Base-by-base conservation (phyloP, 768 basidiomycete species). In the Chlorophyllum brunneum region DNA sequence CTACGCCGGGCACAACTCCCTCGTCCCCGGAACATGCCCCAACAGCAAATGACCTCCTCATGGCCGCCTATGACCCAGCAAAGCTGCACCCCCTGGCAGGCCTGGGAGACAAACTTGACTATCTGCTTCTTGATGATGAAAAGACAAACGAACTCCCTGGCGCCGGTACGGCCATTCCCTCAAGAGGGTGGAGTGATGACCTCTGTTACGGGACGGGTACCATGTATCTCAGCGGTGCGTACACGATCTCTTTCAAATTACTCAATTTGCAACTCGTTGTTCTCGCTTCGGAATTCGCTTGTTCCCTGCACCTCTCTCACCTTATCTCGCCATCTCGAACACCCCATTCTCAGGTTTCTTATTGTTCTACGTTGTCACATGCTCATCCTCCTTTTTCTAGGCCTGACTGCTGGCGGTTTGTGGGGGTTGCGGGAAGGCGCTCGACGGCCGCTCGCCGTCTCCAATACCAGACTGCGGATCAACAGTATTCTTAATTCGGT, bases 121-220 rank as follows among this genome's bases (percentile, higher is more conserved):
- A 97, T 73, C 75, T 99, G 48, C 79, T 91, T 60, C 80, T 99
- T 54, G 95, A 98, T 58, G 97, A 99, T 69, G 95, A 95, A 74
- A 95, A 98, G 77, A 85, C 86, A 61, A 92, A 72, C 68, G 84
- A 92, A 49, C 75, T 97, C 56, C 92, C 92, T 65, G 97, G 97
- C 45, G 83, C 90, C 61, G 81, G 78, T 61, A 93, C 90, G 55
- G 94, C 95, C 54, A 82, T 99, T 58, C 94, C 95, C 61, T 90
- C 87, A 67, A 78, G 97, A 75, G 94, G 97, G 57, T 98, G 93
- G 95, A 91, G 92, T 73, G 97, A 99, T 76, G 97, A 99, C 75
- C 74, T 99, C 55, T 98, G 94, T 81, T 98, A 98, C 73, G 97
- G 97, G 65, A 98, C 95, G 63, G 97, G 97, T 58, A 95, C 95